These are phyloP conservation scores for Cryptococcus hybrid DNA, from an alignment of 1,284 basidiomycete species.

Conservation along the genomic window DNA sequence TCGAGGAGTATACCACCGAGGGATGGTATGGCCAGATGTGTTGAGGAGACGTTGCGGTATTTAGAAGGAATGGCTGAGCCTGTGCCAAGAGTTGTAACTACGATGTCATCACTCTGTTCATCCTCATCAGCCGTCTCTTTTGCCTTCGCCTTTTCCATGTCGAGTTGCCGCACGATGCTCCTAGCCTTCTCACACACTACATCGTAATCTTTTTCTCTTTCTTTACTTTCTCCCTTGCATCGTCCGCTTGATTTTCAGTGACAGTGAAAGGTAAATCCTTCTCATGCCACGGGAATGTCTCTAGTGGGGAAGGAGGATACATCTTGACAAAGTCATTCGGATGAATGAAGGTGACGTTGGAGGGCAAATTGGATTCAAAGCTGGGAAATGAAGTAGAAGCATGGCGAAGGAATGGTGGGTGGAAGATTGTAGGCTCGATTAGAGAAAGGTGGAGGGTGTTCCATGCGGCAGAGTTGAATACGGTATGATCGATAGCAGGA, in stretches of 20 bases:
- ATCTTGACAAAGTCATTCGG: slow-evolving; percentile 16
- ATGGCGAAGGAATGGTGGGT: slow-evolving; percentile 61
- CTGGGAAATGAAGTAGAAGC: slow-evolving; percentile 68
- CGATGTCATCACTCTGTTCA: slow-evolving; percentile 57
- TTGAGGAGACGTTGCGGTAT: slow-evolving; percentile 81
- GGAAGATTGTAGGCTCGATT: slow-evolving; percentile 70
- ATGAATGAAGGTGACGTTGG: slow-evolving; percentile 11
- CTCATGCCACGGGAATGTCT: slow-evolving; percentile 13
- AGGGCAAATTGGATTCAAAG: slow-evolving; percentile 65
- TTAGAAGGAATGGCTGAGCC: slow-evolving; percentile 81
- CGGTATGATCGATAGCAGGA: slow-evolving; percentile 63
- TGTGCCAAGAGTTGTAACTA: slow-evolving; percentile 78
- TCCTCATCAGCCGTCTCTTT: slow-evolving; percentile 2
- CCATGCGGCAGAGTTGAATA: slow-evolving; percentile 71
- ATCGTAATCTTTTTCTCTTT: slow-evolving; percentile 19
- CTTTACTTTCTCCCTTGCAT: slow-evolving; percentile 10
- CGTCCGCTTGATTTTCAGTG: slow-evolving; percentile 11
- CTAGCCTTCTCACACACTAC: slow-evolving; percentile 18
- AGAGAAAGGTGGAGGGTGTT: slow-evolving; percentile 69
- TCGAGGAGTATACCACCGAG: slow-evolving; percentile 79
- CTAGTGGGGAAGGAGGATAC: slow-evolving; percentile 26
- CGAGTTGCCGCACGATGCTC: slow-evolving; percentile 7
- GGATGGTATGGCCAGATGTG: slow-evolving; percentile 66
- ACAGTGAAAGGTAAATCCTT: slow-evolving; percentile 31
- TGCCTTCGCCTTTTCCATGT: too few species aligned